Percentiles rank a stretch among this genome's conserved stretches.
phyloP scores from a whole-genome alignment of 441 rosid species.

The Bocquillonia castaneifolia region DNA sequence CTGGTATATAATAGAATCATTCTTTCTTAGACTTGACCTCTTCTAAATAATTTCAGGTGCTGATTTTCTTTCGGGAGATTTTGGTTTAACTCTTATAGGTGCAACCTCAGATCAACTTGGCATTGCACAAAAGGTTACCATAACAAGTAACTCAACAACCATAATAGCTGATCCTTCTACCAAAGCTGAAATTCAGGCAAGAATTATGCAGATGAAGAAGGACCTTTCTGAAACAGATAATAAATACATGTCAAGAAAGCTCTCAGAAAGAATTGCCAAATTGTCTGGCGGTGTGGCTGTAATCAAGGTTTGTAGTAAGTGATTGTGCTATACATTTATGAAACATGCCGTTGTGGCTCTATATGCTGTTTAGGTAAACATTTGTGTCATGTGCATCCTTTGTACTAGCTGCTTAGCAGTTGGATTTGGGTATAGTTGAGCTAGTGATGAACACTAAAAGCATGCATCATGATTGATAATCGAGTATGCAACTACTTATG shows the following conservation, averaged over 20 bases:
- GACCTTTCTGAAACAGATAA: conserved; percentile 71
- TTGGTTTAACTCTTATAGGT: conserved; percentile 46
- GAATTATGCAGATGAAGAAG: conserved; percentile 79
- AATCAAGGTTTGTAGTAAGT: conserved; percentile 54
- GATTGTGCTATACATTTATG: background rate
- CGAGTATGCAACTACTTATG: background rate
- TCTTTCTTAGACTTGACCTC: too few species aligned
- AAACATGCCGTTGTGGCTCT: background rate
- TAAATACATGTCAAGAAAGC: conserved; percentile 51
- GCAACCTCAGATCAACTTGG: conserved; percentile 88
- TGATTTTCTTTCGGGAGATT: conserved; percentile 69
- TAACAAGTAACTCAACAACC: conserved; percentile 69
- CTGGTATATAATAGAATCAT: too few species aligned
- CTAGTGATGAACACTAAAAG: background rate
- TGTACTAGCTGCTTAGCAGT: background rate
- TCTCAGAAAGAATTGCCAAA: conserved; percentile 78
- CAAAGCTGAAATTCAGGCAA: conserved; percentile 83
- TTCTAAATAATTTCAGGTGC: conserved; percentile 45
- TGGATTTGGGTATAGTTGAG: background rate
- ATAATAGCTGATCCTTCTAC: conserved; percentile 75
- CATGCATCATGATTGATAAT: background rate
- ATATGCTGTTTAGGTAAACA: background rate
- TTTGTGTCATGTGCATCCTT: background rate
- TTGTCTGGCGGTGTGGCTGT: conserved; percentile 78
- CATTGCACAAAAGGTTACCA: conserved; percentile 55